Conservation (phyloP, 2,329 filamentous ascomycete genomes). For the Trichoderma arundinaceum region DNA sequence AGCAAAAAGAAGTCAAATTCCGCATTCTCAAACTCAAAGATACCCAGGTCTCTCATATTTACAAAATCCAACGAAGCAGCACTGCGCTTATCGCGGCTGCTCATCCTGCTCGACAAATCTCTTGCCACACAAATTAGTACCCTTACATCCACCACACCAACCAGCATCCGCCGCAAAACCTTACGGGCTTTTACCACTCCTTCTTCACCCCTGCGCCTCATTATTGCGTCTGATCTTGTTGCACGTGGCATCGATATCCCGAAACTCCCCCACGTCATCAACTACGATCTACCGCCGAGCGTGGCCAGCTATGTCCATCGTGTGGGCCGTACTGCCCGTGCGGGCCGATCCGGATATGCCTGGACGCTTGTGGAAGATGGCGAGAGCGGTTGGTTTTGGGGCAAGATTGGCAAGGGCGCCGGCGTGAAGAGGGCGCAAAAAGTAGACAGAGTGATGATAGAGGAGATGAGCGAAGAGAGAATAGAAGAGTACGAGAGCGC, state of each 20-base stretch:
- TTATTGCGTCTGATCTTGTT: slow-evolving; percentile 92
- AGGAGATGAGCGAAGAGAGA: slow-evolving; percentile 55
- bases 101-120: slow-evolving; percentile 68
- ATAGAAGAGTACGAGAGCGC: slow-evolving; percentile 60
- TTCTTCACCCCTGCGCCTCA: slow-evolving; percentile 71
- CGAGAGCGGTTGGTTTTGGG: slow-evolving; percentile 92
- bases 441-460: slow-evolving; percentile 56
- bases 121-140: slow-evolving; percentile 66
- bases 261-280: slow-evolving; percentile 81
- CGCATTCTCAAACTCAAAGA: slow-evolving; percentile 33
- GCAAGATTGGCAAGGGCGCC: slow-evolving; percentile 70
- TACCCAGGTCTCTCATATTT: slow-evolving; percentile 73
- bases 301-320: slow-evolving; percentile 87
- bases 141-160: slow-evolving; percentile 79
- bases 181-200: slow-evolving; percentile 70
- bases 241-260: slow-evolving; percentile 87
- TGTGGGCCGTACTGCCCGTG: slow-evolving; percentile 87
- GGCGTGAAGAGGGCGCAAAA: slow-evolving; percentile 53
- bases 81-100: slow-evolving; percentile 80
- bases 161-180: slow-evolving; percentile 69
- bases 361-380: slow-evolving; percentile 85
- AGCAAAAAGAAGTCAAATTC: not conserved
- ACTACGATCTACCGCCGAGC: slow-evolving; percentile 88
- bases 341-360: slow-evolving; percentile 74
- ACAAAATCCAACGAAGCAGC: slow-evolving; percentile 89